Evolutionary conservation across 2,329 filamentous ascomycete genomes (phyloP).

Genomic region (Drechslerella coelobrocha): DNA sequence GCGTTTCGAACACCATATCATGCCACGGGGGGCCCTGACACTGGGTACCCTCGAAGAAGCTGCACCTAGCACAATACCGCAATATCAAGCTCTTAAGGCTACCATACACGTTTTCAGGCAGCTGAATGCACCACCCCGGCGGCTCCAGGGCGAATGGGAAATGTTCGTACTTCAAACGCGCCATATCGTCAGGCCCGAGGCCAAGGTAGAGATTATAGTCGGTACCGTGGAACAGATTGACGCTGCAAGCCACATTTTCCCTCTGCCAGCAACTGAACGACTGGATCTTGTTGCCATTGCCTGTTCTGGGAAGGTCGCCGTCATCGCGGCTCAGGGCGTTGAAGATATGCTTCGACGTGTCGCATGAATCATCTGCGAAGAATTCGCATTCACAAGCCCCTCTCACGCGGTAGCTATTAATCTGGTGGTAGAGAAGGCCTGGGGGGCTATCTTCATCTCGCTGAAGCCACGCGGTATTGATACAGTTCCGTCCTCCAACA

Average conservation of each 20-base stretch:
- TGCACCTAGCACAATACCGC: neutral
- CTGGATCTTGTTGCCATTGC: neutral
- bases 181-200: neutral
- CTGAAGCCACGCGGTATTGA: neutral
- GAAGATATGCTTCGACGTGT: neutral
- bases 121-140: neutral
- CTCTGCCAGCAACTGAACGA: neutral
- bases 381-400: conserved; percentile 1
- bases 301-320: neutral
- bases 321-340: conserved; percentile 6
- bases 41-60: neutral
- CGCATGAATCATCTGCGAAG: neutral
- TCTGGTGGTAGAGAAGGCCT: neutral
- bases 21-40: too few relatives aligned
- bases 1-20: too few relatives aligned
- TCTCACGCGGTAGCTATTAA: conserved; percentile 1
- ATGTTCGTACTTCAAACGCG: too few relatives aligned
- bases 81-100: neutral
- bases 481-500: too few relatives aligned
- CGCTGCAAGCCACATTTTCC: neutral
- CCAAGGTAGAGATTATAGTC: too few relatives aligned
- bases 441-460: neutral
- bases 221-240: neutral
- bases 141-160: neutral
- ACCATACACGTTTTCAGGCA: neutral